Evolutionary conservation across 257 asterid genomes (phyloP).

Genomic region (Linaria vulgaris): DNA sequence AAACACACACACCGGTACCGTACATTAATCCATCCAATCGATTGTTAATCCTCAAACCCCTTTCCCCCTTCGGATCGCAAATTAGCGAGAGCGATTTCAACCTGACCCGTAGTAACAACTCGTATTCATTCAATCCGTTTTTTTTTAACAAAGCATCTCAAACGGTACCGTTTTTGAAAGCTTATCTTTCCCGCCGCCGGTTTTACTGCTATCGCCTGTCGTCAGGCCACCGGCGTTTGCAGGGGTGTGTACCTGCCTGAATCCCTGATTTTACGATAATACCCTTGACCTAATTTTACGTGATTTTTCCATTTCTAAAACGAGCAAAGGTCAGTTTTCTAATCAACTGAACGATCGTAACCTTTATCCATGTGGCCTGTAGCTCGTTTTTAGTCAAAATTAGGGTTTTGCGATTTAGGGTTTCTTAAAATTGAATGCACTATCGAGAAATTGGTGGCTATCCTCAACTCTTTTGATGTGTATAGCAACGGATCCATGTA

Average conservation of each 20-base stretch:
- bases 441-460: constrained; percentile 17
- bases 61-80: not conserved
- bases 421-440: constrained; percentile 20
- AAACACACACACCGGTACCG: not conserved
- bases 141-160: not conserved
- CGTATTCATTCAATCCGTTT: too few species aligned
- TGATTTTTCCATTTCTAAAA: constrained; percentile 15
- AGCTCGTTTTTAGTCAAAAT: constrained; percentile 18
- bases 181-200: constrained; percentile 70
- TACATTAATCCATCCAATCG: constrained; percentile 13
- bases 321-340: constrained; percentile 38
- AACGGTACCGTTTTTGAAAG: constrained; percentile 58
- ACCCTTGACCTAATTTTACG: constrained; percentile 36
- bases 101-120: too few species aligned
- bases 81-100: not conserved
- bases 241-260: constrained; percentile 25
- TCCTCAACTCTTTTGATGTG: constrained; percentile 23
- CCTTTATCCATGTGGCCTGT: constrained; percentile 15
- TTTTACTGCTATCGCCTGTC: constrained; percentile 32
- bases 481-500: constrained; percentile 41
- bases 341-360: constrained; percentile 29
- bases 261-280: constrained; percentile 37
- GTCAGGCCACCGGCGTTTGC: constrained; percentile 41
- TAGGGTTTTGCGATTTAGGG: constrained; percentile 52
- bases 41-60: constrained; percentile 2